A percentile compares a stretch with the other conserved stretches of the same genome.
These are phyloP conservation scores for Parietaria judaica DNA, from an alignment of 306 rosid species.

Conservation along the genomic window DNA sequence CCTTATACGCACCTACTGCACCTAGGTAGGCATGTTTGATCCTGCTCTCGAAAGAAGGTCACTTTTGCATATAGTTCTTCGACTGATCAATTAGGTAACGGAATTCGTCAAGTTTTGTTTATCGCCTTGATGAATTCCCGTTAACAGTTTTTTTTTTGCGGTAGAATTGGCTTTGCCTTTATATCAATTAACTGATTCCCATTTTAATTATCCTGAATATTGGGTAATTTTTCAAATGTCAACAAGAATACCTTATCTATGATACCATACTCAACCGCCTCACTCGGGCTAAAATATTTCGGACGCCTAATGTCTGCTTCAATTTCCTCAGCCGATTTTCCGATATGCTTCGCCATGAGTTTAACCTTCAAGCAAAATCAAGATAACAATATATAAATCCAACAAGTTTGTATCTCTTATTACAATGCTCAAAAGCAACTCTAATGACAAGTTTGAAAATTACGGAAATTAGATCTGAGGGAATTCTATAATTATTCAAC, in stretches of 20 bases:
- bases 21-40: no score
- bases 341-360: slow-evolving; percentile 64
- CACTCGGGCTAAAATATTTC: slow-evolving; percentile 93
- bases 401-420: neutral
- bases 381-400: neutral
- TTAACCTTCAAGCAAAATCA: slow-evolving; percentile 47
- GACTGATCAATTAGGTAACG: no score
- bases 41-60: no score
- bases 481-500: slow-evolving; percentile 1
- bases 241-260: slow-evolving; percentile 68
- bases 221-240: slow-evolving; percentile 10
- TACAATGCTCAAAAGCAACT: neutral
- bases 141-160: no score
- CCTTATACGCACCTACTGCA: no score
- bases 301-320: slow-evolving; percentile 84
- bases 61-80: no score
- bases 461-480: neutral
- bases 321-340: slow-evolving; percentile 71
- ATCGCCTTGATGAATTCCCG: no score
- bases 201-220: neutral
- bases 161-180: no score
- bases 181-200: no score
- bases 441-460: neutral
- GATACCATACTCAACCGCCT: slow-evolving; percentile 96
- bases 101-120: no score